A percentile compares a stretch with the other conserved stretches of the same genome.
These are phyloP conservation scores for Cryphonectria naterciae DNA, from an alignment of 2,329 filamentous ascomycete genomes.

Conservation along the genomic window DNA sequence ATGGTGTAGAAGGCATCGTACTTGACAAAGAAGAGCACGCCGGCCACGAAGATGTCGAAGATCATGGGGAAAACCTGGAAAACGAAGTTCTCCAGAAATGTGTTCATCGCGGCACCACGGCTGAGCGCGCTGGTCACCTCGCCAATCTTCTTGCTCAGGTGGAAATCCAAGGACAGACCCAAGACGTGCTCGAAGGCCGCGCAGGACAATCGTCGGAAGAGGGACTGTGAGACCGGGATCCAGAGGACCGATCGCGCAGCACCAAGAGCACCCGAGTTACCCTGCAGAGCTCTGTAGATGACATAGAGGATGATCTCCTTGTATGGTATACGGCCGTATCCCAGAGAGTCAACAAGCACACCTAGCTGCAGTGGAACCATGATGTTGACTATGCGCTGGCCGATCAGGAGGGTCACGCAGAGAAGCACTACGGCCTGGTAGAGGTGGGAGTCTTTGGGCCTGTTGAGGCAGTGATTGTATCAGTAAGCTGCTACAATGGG, in stretches of 20 bases:
- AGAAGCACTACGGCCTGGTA: slow-evolving; percentile 47
- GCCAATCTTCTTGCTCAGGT: slow-evolving; percentile 54
- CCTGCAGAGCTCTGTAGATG: slow-evolving; percentile 49
- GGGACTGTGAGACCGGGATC: slow-evolving; percentile 51
- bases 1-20: slow-evolving; percentile 54
- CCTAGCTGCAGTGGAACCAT: slow-evolving; percentile 49
- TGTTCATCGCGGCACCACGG: slow-evolving; percentile 53
- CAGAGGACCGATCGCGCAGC: slow-evolving; percentile 49
- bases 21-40: slow-evolving; percentile 48
- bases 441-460: slow-evolving; percentile 45
- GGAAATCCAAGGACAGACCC: slow-evolving; percentile 53
- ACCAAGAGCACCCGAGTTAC: slow-evolving; percentile 49
- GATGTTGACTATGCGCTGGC: slow-evolving; percentile 49
- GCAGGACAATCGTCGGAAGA: slow-evolving; percentile 47
- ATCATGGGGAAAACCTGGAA: slow-evolving; percentile 57
- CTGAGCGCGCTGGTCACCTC: slow-evolving; percentile 55
- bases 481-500: no score
- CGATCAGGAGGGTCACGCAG: slow-evolving; percentile 46
- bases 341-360: slow-evolving; percentile 45
- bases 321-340: slow-evolving; percentile 46
- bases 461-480: slow-evolving; percentile 32
- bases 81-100: slow-evolving; percentile 52
- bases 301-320: slow-evolving; percentile 49
- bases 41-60: slow-evolving; percentile 53
- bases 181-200: slow-evolving; percentile 54